These are phyloP conservation scores for Chernovozyma aurita DNA, from an alignment of 1,139 yeast species.

Conservation along the genomic window DNA sequence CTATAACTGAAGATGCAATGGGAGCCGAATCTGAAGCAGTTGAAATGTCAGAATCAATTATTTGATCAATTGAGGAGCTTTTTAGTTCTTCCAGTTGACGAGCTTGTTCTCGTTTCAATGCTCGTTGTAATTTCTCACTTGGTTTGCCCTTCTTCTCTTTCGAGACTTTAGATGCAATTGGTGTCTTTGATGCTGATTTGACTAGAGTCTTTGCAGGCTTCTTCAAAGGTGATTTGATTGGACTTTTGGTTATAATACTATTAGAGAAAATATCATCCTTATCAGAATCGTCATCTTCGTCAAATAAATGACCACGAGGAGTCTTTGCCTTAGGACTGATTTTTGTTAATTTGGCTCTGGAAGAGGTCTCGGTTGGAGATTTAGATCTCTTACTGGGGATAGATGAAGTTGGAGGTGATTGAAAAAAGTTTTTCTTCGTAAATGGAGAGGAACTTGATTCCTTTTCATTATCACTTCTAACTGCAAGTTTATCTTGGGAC, in stretches of 20 bases:
- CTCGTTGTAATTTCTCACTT: conserved; percentile 2
- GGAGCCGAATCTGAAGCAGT: too few relatives aligned
- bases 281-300: conserved; percentile 5
- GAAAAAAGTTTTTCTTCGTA: conserved; percentile 8
- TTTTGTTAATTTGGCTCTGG: conserved; percentile 2
- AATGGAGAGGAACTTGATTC: conserved; percentile 9
- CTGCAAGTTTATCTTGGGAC: background rate
- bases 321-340: conserved; percentile 4
- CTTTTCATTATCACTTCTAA: too few relatives aligned
- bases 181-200: too few relatives aligned
- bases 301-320: conserved; percentile 7
- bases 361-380: conserved; percentile 1
- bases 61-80: too few relatives aligned
- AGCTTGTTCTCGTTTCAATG: background rate
- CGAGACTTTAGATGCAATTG: conserved; percentile 2
- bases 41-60: too few relatives aligned
- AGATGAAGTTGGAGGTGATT: conserved; percentile 9
- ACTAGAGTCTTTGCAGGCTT: too few relatives aligned
- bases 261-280: conserved; percentile 8
- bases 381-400: conserved; percentile 4
- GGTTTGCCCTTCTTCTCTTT: background rate
- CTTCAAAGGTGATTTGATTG: too few relatives aligned
- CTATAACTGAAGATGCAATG: too few relatives aligned
- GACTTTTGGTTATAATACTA: background rate
- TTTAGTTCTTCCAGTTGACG: too few relatives aligned